phyloP scores from a whole-genome alignment of 805 yeast species.

The Myxozyma melibiosi region DNA sequence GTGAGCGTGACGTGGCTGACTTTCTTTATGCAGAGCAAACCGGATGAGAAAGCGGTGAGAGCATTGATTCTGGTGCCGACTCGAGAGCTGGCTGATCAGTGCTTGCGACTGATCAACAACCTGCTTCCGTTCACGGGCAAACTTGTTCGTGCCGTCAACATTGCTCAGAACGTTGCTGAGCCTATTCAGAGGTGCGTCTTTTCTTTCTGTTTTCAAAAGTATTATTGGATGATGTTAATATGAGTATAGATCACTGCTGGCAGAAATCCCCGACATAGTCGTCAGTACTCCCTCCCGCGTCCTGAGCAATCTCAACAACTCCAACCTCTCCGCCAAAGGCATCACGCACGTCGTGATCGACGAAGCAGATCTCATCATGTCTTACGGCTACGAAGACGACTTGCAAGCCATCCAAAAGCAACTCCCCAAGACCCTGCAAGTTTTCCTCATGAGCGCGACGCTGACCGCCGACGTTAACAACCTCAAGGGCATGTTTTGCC shows the following conservation, averaged over 20 bases:
- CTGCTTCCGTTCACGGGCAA: slow-evolving; percentile 72
- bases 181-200: slow-evolving; percentile 53
- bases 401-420: slow-evolving; percentile 62
- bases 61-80: slow-evolving; percentile 89
- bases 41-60: slow-evolving; percentile 43
- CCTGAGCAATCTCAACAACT: slow-evolving; percentile 50
- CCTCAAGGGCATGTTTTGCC: slow-evolving; percentile 76
- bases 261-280: slow-evolving; percentile 76
- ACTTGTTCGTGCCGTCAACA: slow-evolving; percentile 63
- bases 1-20: not conserved
- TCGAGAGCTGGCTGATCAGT: slow-evolving; percentile 88
- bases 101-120: slow-evolving; percentile 66
- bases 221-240: no score
- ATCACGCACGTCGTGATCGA: slow-evolving; percentile 81
- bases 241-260: slow-evolving; percentile 59
- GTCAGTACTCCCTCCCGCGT: slow-evolving; percentile 87
- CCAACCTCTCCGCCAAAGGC: slow-evolving; percentile 52
- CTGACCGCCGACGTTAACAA: slow-evolving; percentile 80
- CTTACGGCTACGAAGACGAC: slow-evolving; percentile 91
- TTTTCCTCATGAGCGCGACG: slow-evolving; percentile 96
- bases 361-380: slow-evolving; percentile 88
- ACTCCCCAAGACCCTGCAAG: slow-evolving; percentile 80
- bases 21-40: slow-evolving; percentile 15
- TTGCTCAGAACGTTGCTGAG: slow-evolving; percentile 66
- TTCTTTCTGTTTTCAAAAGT: not conserved